Evolutionary conservation across 768 basidiomycete species (phyloP).

Genomic region (Coprinellus micaceus): DNA sequence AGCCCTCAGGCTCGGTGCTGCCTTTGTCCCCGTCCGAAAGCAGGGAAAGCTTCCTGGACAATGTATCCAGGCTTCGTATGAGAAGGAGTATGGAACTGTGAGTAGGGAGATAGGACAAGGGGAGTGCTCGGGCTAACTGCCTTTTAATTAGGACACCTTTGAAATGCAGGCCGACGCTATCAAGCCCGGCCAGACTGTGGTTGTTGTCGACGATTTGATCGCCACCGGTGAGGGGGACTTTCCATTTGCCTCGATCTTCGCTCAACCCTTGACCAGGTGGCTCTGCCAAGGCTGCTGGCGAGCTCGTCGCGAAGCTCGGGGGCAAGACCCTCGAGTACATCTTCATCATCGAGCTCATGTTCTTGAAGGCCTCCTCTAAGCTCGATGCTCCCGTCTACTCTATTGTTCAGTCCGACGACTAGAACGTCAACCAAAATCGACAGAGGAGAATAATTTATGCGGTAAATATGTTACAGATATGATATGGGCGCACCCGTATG

Average conservation of each 20-base stretch:
- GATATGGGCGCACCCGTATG: not conserved
- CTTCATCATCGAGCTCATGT: constrained; percentile 83
- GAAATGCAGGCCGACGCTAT: constrained; percentile 93
- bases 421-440: too few relatives aligned
- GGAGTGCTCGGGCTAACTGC: too few relatives aligned
- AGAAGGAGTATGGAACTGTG: constrained; percentile 92
- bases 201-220: constrained; percentile 93
- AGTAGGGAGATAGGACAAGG: constrained; percentile 22
- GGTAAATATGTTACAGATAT: constrained; percentile 14
- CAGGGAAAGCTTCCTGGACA: constrained; percentile 90
- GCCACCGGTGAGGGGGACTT: constrained; percentile 68
- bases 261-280: constrained; percentile 54
- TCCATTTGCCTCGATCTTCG: not conserved
- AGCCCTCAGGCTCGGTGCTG: constrained; percentile 85
- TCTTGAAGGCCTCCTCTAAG: constrained; percentile 71
- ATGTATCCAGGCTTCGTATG: constrained; percentile 69
- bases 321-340: constrained; percentile 89
- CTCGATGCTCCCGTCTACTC: constrained; percentile 88
- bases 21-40: constrained; percentile 96
- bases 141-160: constrained; percentile 97
- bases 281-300: constrained; percentile 88
- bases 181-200: constrained; percentile 72
- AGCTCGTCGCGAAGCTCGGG: constrained; percentile 79
- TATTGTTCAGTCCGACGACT: constrained; percentile 75
- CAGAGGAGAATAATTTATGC: not conserved